phyloP scores from a whole-genome alignment of 768 basidiomycete species.

The Sarcodon aspratus region DNA sequence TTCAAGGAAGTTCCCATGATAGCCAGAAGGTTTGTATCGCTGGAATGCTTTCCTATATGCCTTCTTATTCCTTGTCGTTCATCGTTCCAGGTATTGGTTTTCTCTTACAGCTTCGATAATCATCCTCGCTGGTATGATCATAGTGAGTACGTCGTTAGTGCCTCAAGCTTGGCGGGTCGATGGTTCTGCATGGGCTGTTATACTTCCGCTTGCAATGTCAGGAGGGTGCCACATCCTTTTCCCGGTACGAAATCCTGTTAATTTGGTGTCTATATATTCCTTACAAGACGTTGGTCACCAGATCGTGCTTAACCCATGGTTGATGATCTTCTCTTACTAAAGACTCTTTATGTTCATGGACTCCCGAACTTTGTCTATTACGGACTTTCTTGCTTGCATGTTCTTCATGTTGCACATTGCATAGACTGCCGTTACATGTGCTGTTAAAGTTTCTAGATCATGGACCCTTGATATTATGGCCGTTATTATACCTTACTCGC shows the following conservation, averaged over 20 bases:
- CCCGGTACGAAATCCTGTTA: constrained; percentile 36
- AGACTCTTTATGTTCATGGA: not conserved
- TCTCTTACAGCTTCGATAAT: constrained; percentile 44
- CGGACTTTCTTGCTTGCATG: not conserved
- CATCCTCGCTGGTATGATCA: constrained; percentile 42
- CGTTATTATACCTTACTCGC: too few relatives aligned
- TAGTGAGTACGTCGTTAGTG: constrained; percentile 41
- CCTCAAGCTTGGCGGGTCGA: constrained; percentile 58
- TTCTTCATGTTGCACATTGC: too few relatives aligned
- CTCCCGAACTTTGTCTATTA: not conserved
- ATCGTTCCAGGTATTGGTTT: constrained; percentile 40
- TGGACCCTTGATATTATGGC: too few relatives aligned
- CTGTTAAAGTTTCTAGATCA: too few relatives aligned
- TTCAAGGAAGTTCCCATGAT: constrained; percentile 86
- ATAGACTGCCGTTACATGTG: too few relatives aligned
- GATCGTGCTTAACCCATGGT: constrained; percentile 82
- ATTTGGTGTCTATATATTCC: constrained; percentile 6
- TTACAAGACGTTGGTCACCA: constrained; percentile 12
- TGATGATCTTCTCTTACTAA: constrained; percentile 71
- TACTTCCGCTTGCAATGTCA: constrained; percentile 61
- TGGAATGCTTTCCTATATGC: not conserved
- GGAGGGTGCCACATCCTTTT: constrained; percentile 60
- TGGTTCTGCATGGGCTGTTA: constrained; percentile 56
- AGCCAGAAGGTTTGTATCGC: constrained; percentile 35
- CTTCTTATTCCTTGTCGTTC: not conserved